Base-by-base conservation (phyloP, 306 rosid species). In the Vigna nakashimae region DNA sequence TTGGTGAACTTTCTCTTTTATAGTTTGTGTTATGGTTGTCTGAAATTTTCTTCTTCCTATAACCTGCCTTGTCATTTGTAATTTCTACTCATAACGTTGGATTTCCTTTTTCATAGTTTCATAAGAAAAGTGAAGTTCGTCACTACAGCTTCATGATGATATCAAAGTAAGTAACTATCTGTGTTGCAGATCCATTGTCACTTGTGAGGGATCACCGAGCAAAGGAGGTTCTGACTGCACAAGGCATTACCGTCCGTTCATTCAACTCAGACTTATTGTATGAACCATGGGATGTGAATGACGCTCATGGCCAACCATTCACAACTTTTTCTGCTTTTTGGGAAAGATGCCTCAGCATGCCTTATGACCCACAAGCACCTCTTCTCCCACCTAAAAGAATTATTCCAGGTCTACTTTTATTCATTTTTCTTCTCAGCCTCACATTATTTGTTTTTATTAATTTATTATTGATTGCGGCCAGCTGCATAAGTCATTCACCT, bases 331-430 rank as follows among this genome's bases (percentile, higher is more conserved):
- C 86, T 71, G 85, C 88, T 74, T 96, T 96, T 81, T 96, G 99
- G 99, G 98, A 91, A 84, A 92, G 91, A 85, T 96, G 98, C 85
- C 99, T 91, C 53, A 92, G 91, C 93, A 92, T 92, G 99, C 97
- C 99, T 65, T 96, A 78, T 82, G 99, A 96, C 79, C 99, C 99
- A 10, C 98, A 91, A 81, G 87, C 99, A 11, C 99, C 99, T 56
- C 97, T 92, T 81, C 99, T 96, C 7, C 99, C 99, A 24, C 99
- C 99, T 68, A 92, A 91, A 84, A 91, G 94, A 86, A 92, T 96
- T 58, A 68, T 92, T 80, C 87, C 97, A 88, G 99, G 99, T 93
- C 82, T 24, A 4, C 58, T 66, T 65, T 65, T 77, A 13, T 71
- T 65, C 49, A 10, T n/a, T 48, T 57, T 42, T 51, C 73, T 55